These are phyloP conservation scores for Sporothrix globosa DNA, from an alignment of 2,329 filamentous ascomycete species.

Conservation along the genomic window DNA sequence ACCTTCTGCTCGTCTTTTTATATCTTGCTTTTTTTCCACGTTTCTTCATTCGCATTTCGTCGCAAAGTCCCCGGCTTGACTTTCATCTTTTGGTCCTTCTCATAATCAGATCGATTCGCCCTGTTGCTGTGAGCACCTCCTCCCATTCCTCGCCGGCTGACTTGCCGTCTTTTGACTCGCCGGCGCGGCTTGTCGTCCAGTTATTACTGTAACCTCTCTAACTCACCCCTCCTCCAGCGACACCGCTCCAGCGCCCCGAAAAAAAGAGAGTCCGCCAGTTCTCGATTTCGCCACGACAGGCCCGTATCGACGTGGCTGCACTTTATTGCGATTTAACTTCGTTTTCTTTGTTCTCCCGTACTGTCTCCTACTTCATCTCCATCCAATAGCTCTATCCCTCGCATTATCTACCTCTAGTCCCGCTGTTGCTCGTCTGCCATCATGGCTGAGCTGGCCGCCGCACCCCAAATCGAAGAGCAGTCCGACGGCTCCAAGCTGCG, in stretches of 20 bases:
- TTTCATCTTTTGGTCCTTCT: conserved; percentile 6
- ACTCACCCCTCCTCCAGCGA: conserved; percentile 23
- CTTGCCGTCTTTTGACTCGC: conserved; percentile 3
- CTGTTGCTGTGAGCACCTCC: neutral
- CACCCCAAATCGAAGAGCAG: conserved; percentile 51
- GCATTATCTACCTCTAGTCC: neutral
- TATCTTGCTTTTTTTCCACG: conserved; percentile 1
- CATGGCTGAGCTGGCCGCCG: conserved; percentile 40
- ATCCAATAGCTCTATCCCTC: neutral
- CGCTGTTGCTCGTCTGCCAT: conserved; percentile 12
- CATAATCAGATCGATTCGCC: neutral
- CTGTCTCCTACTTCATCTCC: neutral
- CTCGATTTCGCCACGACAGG: conserved; percentile 7
- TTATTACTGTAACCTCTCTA: conserved; percentile 11
- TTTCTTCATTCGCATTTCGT: neutral
- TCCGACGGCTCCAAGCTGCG: conserved; percentile 87
- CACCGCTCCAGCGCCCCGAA: conserved; percentile 21
- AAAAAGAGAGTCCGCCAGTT: neutral
- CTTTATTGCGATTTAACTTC: neutral
- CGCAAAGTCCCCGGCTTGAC: neutral
- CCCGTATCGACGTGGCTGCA: conserved; percentile 6
- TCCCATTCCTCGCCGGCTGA: neutral
- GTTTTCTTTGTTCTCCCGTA: neutral
- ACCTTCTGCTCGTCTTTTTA: neutral
- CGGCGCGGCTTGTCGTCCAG: neutral